Base-by-base conservation (phyloP, 2,329 filamentous ascomycete genomes). In the Aspergillus fumigatiaffinis region DNA sequence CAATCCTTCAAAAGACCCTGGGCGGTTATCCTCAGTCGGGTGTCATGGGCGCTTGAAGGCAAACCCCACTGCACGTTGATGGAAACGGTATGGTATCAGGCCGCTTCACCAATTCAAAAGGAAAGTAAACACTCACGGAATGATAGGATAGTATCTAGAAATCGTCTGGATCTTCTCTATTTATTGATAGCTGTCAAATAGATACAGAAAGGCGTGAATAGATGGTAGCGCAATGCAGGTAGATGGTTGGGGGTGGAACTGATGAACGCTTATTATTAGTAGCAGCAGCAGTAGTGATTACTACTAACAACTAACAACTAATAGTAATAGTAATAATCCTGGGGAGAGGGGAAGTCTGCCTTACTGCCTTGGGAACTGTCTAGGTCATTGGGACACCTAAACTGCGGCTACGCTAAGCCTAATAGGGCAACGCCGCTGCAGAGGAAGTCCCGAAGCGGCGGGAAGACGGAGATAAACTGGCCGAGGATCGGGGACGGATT, bases 61-160 rank as follows among this genome's bases (percentile, higher is more conserved):
- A 52, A 56, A 63, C 61, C 61, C 61, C 60, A 57, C 60, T 56
- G 61, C 54, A 51, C 54, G 46, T 54, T 38, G 54, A 58, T 52
- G 52, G 51, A 55, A 56, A 56, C 42, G 38, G 51, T 53, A 55
- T 47, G 44, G 21, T 47, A 47, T 47, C 44, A 47, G 21, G 44
- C 44, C 20, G 44, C 44, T 47, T 47, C 44, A 25, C 20, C 8
- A 25, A 47, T 8, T 23, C 20, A 47, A 47, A 26, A 9, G 10
- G 44, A 32, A 47, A 48, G 51, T 54, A 25, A 32, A 41, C 44
- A 63, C 61, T 63, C 60, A 63, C 61, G 52, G 53, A 55, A 47
- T 47, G 23, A 17, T 17, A 47, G 21, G 44, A 17, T 47, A 23
- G 10, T 21, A 46, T 21, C 8, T 10, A 46, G 20, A 5, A 20